A percentile compares a stretch with the other conserved stretches of the same genome.
These are phyloP conservation scores for Aphanoascus verrucosus DNA, from an alignment of 2,329 filamentous ascomycete species.

Conservation along the genomic window DNA sequence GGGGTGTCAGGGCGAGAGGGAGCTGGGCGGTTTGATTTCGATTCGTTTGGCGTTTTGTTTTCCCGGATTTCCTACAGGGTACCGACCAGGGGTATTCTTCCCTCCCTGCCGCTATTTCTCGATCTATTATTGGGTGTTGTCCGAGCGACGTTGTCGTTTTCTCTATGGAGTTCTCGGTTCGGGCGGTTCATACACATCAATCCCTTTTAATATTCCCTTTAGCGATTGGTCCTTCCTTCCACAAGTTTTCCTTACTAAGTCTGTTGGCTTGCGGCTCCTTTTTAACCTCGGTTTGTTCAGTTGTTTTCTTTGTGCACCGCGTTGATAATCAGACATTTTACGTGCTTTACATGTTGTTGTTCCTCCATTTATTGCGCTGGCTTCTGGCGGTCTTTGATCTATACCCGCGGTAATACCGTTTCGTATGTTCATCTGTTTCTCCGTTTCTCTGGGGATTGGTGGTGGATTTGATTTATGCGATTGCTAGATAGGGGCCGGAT, in stretches of 20 bases:
- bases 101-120: background rate
- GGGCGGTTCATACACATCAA: background rate
- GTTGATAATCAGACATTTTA: too few relatives aligned
- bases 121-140: background rate
- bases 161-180: background rate
- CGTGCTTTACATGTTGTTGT: too few relatives aligned
- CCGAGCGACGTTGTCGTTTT: background rate
- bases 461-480: too few relatives aligned
- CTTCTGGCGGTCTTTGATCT: too few relatives aligned
- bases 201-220: background rate
- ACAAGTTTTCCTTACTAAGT: background rate
- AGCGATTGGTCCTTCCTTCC: background rate
- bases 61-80: background rate
- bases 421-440: too few relatives aligned
- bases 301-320: too few relatives aligned
- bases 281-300: too few relatives aligned
- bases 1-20: conserved; percentile 53
- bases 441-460: too few relatives aligned
- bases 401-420: too few relatives aligned
- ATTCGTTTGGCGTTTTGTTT: background rate
- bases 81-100: background rate
- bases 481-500: too few relatives aligned
- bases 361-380: too few relatives aligned
- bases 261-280: too few relatives aligned
- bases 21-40: conserved; percentile 57